A percentile compares a stretch with the other conserved stretches of the same genome.
These are phyloP conservation scores for Emericellopsis atlantica DNA, from an alignment of 2,329 filamentous ascomycete genomes.

Conservation along the genomic window DNA sequence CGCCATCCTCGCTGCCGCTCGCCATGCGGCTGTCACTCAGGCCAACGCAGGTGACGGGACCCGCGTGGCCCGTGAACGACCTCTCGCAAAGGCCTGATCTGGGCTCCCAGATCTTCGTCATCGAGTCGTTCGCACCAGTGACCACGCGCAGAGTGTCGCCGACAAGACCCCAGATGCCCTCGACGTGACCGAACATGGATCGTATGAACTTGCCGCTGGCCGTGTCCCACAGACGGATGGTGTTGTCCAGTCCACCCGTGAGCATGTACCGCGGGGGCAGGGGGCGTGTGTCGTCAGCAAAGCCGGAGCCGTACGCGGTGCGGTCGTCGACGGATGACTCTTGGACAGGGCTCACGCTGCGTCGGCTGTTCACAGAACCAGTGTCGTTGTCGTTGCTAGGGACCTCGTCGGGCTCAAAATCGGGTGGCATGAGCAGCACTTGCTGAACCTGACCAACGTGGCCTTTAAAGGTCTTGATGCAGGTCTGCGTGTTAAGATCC, in stretches of 20 bases:
- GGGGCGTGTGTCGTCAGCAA: conserved; percentile 51
- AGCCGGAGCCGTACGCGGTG: conserved; percentile 46
- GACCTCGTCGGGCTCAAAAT: conserved; percentile 76
- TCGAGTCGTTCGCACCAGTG: conserved; percentile 81
- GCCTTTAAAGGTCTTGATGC: conserved; percentile 67
- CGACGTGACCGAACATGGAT: conserved; percentile 92
- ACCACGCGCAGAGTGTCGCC: conserved; percentile 83
- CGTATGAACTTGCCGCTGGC: conserved; percentile 69
- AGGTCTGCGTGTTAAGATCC: conserved; percentile 77
- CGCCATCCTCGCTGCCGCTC: conserved; percentile 86
- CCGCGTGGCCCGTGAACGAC: conserved; percentile 82
- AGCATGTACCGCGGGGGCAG: conserved; percentile 84
- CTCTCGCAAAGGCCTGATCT: conserved; percentile 82
- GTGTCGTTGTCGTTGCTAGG: conserved; percentile 38
- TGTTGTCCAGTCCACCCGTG: conserved; percentile 82
- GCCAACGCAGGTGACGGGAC: conserved; percentile 85
- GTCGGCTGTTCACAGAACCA: conserved; percentile 33
- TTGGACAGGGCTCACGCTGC: conserved; percentile 25
- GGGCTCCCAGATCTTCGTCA: conserved; percentile 91
- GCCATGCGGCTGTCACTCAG: conserved; percentile 82
- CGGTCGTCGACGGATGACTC: conserved; percentile 29
- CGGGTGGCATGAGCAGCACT: conserved; percentile 67
- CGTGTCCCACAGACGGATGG: conserved; percentile 87
- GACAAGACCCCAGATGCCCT: conserved; percentile 88
- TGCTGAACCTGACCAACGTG: conserved; percentile 96